Base-by-base conservation (phyloP, 78 protist genomes). In the Dictyostelium brefeldianum region DNA sequence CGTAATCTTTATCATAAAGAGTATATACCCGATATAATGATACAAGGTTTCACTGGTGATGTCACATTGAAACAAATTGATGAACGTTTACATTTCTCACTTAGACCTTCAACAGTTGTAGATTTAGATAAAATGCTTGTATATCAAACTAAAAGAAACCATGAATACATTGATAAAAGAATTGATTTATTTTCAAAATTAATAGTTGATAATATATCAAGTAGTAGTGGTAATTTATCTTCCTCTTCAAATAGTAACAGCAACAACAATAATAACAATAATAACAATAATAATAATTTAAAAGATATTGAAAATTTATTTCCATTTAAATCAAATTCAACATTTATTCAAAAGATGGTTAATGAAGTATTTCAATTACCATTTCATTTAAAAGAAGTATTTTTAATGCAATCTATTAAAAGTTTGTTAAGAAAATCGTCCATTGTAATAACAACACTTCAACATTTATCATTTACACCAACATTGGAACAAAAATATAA, bases 341-440 rank as follows among this genome's bases (percentile, higher is more conserved):
- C 18, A 5, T 83, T 27, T 57, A n/a, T 83, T 1, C 14, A 41
- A 9, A 50, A 83, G 36, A 83, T 83, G 80, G 51, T 73, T 12
- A 70, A 50, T 9, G 91, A 83, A 46, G 91, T 73, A 25, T 83
- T 73, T 46, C 78, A 57, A 53, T 70, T 83, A 57, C 91, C 91
- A 31, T 18, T 73, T 17, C 22, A 41, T 46, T 50, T 62, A 17
- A 83, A 80, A 83, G 91, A 83, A 25, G 57, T 73, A 25, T 83
- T 54, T 29, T 17, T 83, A 25, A 57, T 83, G 46, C 70, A 83
- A 20, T 50, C 47, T 18, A 73, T 83, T 79, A 70, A 48, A 74
- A 29, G 47, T 6, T n/a, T 83, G 20, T 15, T 83, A n/a, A 70
- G 91, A 57, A 83, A 83, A 14, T 47, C 91, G 3, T 50, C 82